Evolutionary conservation across 2,329 filamentous ascomycete species (phyloP), one percentile per base, ranked within the genome.

Genomic region (Epichloe uncinata): DNA sequence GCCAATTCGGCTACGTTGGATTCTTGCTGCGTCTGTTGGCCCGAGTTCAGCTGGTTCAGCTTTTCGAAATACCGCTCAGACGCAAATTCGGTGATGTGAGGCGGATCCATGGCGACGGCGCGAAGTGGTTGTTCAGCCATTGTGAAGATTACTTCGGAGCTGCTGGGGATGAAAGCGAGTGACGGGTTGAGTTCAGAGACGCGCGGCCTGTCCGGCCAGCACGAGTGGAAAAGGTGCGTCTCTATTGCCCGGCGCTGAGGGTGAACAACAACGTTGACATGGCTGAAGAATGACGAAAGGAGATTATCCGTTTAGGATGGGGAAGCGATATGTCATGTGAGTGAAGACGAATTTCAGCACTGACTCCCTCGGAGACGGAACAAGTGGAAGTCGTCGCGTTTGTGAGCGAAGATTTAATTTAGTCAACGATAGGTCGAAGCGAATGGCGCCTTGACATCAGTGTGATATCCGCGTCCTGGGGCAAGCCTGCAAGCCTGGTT

Each of bases 81-180:
- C 53, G 78, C 80, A 66, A 84, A 84, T 63, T 84, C 80, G 53
- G 79, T 81, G 54, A 80, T 72, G 55, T 82, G 79, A 57, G 74
- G 71, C 59, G 76, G 77, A 55, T 82, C 79, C 78, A 82, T 81
- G 60, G 64, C 64, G 48, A 42, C 48, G 54, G 59, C 57, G 43
- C 58, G 58, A 47, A 58, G 55, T 48, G 57, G 57, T 47, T 57
- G 56, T 54, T 65, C 61, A 52, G 66, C 58, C 66, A 69, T 68
- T 57, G 43, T 58, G 55, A 51, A 42, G 15, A 18, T 33, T 42
- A 8, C 12, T 16, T 42, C 13, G 49, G 45, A 41, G 53, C 42
- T 45, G 45, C 36, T 41, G 37, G 43, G 45, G 49, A 22, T 47
- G n/a, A 18, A 45, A 57, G 55, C 54, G 57, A 62, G 59, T 51